Evolutionary conservation across 2,329 filamentous ascomycete genomes (phyloP), one percentile per base, ranked within the genome.

Genomic region (Fusarium stilboides): DNA sequence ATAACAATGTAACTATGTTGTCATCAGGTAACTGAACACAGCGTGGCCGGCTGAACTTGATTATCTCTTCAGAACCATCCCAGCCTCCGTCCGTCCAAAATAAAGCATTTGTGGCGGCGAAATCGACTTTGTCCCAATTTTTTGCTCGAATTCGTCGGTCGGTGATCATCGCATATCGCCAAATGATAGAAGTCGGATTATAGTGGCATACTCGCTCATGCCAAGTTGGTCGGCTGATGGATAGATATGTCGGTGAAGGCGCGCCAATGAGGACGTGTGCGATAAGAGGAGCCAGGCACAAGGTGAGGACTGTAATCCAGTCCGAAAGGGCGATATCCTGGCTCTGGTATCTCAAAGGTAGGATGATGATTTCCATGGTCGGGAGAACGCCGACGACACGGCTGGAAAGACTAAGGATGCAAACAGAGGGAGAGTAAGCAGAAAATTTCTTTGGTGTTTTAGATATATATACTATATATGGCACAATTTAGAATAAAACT

Each of bases 51-150:
- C 39, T 44, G 20, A 24, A 43, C 6, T 42, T 3, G n/a, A 66
- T 56, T 2, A 68, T 57, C 7, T 42, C 65, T 8, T 67, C 65
- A 2, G 36, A 46, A 1, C 63, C 65, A n/a, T 69, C 51, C 65
- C 65, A 69, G 2, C 63, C 63, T 3, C 28, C n/a, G 3, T 50
- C 50, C 2, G 63, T 68, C 65, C 65, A 69, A 20, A 69, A 69
- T 0, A 64, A 6, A 0, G 63, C 63, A 36, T 68, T 69, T 1
- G 44, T 54, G 1, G 63, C 51, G 9, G 63, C 65, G 0, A 69
- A 4, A 8, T 69, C 65, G 5, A 51, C 34, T 2, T 12, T 50
- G 13, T 52, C 42, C 65, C 63, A 69, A 2, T 51, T 39, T 7
- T 40, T 24, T 0, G 65, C 58, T 1, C 65, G 45, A 7, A 69